These are phyloP conservation scores for Dictyostelium brefeldianum DNA, from an alignment of 78 protist species.

Conservation along the genomic window DNA sequence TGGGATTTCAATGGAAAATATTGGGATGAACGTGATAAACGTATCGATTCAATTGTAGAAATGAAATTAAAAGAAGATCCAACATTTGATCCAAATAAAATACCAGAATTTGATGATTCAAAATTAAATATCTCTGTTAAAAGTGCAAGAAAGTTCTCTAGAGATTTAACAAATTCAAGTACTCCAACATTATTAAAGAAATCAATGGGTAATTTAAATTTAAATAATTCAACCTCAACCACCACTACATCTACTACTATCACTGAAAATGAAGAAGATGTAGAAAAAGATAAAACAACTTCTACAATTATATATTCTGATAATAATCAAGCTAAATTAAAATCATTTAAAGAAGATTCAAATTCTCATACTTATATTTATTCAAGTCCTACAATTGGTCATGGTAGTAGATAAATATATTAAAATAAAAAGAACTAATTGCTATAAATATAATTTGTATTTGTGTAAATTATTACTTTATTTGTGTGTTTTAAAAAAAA, in stretches of 20 bases:
- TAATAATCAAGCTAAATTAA: constrained; percentile 1
- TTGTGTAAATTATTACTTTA: too few relatives aligned
- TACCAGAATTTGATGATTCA: constrained; percentile 9
- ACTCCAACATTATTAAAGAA: constrained; percentile 1
- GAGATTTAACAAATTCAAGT: constrained; percentile 16
- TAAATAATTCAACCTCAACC: neutral
- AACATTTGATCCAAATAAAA: neutral
- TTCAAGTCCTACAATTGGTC: constrained; percentile 25
- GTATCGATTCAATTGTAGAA: neutral
- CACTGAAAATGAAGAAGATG: neutral
- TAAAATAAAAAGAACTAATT: neutral
- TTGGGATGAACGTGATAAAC: constrained; percentile 66
- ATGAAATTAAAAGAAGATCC: neutral
- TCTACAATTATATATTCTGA: neutral
- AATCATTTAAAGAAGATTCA: constrained; percentile 17
- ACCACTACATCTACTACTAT: neutral
- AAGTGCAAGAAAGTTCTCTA: neutral
- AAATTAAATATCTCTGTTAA: neutral
- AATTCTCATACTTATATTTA: constrained; percentile 23
- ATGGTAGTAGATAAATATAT: constrained; percentile 6
- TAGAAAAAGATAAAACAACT: neutral
- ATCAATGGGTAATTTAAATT: neutral
- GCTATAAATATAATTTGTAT: too few relatives aligned
- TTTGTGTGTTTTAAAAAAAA: too few relatives aligned
- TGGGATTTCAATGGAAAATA: constrained; percentile 52